A percentile compares a stretch with the other conserved stretches of the same genome.
phyloP scores from a whole-genome alignment of 2,329 filamentous ascomycete species.

The Colletotrichum navitas region DNA sequence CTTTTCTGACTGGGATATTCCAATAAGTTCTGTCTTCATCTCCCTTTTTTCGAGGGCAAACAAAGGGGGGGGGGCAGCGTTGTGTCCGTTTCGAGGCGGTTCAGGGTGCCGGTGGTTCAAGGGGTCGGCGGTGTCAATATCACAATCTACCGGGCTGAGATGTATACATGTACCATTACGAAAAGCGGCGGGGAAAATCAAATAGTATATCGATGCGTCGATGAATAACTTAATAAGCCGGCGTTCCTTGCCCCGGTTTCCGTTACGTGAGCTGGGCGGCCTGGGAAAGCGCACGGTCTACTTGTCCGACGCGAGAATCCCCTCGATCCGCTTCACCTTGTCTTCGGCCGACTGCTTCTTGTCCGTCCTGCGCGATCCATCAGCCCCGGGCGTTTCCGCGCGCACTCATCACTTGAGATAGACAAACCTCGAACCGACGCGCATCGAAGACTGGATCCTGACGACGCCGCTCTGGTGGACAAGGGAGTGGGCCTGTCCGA shows the following conservation, averaged over 20 bases:
- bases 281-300: neutral
- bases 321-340: conserved; percentile 76
- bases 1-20: neutral
- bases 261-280: neutral
- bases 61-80: neutral
- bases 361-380: conserved; percentile 72
- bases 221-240: conserved; percentile 34
- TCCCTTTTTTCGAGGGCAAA: neutral
- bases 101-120: conserved; percentile 7
- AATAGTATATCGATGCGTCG: conserved; percentile 29
- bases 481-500: conserved; percentile 86
- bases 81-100: neutral
- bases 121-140: conserved; percentile 29
- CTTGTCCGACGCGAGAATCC: conserved; percentile 57
- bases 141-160: conserved; percentile 27
- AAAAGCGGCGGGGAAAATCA: conserved; percentile 14
- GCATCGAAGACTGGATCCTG: conserved; percentile 89
- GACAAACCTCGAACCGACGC: conserved; percentile 80
- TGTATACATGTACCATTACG: conserved; percentile 33
- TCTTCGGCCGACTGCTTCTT: conserved; percentile 86
- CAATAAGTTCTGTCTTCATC: conserved; percentile 12
- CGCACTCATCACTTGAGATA: neutral
- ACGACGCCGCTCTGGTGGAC: conserved; percentile 83
- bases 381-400: neutral
- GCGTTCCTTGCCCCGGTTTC: neutral